A percentile compares a stretch with the other conserved stretches of the same genome.
phyloP scores from a whole-genome alignment of 2,329 filamentous ascomycete genomes.

The Aspergillus tubingensis region DNA sequence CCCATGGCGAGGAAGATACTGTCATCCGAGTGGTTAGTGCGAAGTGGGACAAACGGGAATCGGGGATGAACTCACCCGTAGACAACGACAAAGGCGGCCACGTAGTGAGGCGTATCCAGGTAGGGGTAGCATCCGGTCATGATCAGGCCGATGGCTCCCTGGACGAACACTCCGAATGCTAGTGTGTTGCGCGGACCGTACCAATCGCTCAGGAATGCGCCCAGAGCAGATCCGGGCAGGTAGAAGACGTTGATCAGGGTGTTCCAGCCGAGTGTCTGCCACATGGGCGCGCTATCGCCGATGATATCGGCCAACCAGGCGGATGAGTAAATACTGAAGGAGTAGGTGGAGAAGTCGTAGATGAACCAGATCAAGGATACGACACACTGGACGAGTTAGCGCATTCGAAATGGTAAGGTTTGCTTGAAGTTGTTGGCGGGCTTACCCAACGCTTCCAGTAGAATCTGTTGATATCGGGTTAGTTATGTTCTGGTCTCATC shows the following conservation, averaged over 20 bases:
- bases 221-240: constrained; percentile 76
- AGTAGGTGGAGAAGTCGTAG: constrained; percentile 82
- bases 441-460: constrained; percentile 71
- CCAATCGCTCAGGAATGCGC: constrained; percentile 75
- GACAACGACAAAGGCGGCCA: constrained; percentile 75
- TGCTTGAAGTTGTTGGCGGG: neutral
- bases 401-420: neutral
- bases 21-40: neutral
- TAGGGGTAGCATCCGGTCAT: constrained; percentile 78
- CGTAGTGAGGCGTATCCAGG: constrained; percentile 66
- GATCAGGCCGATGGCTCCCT: constrained; percentile 80
- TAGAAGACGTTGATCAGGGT: constrained; percentile 88
- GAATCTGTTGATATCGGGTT: constrained; percentile 47
- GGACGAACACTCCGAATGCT: constrained; percentile 67
- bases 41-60: neutral
- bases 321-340: constrained; percentile 82
- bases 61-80: constrained; percentile 56
- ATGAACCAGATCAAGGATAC: constrained; percentile 82
- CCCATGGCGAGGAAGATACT: constrained; percentile 74
- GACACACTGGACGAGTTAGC: constrained; percentile 43
- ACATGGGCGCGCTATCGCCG: constrained; percentile 62
- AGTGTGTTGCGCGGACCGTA: constrained; percentile 77
- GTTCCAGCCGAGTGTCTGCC: constrained; percentile 83
- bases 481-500: neutral
- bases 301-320: constrained; percentile 63